Base-by-base conservation (phyloP, 2,329 filamentous ascomycete genomes). In the Tolypocladium sp. region DNA sequence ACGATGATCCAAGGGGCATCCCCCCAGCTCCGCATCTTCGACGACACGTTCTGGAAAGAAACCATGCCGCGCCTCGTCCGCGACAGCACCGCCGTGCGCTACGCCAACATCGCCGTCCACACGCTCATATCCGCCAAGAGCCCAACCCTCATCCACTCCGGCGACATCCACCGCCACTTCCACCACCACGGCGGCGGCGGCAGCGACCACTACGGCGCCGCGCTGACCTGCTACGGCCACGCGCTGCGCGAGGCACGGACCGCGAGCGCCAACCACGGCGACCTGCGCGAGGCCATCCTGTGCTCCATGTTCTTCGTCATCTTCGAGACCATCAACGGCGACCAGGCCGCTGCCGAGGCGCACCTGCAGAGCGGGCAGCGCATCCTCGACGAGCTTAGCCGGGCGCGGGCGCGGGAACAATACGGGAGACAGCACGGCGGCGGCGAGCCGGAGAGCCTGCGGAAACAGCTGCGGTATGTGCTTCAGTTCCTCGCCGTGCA, bases 271-370 rank as follows among this genome's bases (percentile, higher is more conserved):
- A 57, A 58, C 7, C 59, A 61, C 8, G 62, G 59, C 6, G 64
- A 63, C 35, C 60, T 70, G 2, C 63, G 64, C 13, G 66, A 69
- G 3, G 70, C 71, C 2, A 67, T 74, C 12, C 56, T 75, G 3
- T 71, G 71, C 58, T 74, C 69, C 57, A 66, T 76, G 55, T 68
- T 76, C 49, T 75, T 75, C 62, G 67, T 71, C 58, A 67, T 73
- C 57, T 74, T 76, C 57, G 73, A 75, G 58, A 66, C 68, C 2
- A 58, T 74, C 44, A 73, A 76, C 60, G 71, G 70, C 27, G 74
- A 76, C 59, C 63, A 64, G 12, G 63, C 65, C 25, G 69, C 69
- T 1, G 73, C 73, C 0, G 65, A 74, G 17, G 63, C 67, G 9
- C 75, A 77, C 61, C 66, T 75, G 54, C 67, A 65, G 54, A 71